These are phyloP conservation scores for Paramecium biaurelia DNA, from an alignment of 73 alveolate genomes.

Conservation along the genomic window DNA sequence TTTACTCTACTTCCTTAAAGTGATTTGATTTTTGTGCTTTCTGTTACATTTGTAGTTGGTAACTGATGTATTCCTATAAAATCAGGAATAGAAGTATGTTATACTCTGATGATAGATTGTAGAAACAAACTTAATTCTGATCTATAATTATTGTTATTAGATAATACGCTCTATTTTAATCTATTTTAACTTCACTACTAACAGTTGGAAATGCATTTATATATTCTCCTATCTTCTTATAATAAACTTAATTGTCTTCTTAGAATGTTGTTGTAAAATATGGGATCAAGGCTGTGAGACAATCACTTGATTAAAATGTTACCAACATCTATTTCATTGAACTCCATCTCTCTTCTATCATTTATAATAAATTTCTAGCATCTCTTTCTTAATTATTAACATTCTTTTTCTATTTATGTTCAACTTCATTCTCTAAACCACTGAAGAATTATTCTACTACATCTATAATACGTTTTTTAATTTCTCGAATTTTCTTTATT, in stretches of 20 bases:
- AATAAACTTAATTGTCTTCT: not conserved
- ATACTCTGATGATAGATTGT: not conserved
- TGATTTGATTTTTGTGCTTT: not conserved
- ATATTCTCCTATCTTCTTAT: not conserved
- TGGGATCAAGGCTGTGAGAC: slow-evolving; percentile 13
- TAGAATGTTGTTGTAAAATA: slow-evolving; percentile 25
- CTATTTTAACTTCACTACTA: not conserved
- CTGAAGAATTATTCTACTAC: slow-evolving; percentile 20
- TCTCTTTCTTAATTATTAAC: slow-evolving; percentile 16
- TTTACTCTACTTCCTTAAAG: not conserved
- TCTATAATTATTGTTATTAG: not conserved
- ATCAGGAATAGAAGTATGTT: slow-evolving; percentile 12
- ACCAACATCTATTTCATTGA: not conserved
- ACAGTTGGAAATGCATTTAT: slow-evolving; percentile 42
- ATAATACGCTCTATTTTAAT: not conserved
- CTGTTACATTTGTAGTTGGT: not conserved
- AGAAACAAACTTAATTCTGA: not conserved
- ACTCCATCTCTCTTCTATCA: slow-evolving; percentile 12
- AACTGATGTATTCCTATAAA: slow-evolving; percentile 23
- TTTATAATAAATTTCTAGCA: not conserved
- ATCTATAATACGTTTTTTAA: not conserved
- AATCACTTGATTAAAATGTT: not conserved
- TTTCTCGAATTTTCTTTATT: slow-evolving; percentile 1
- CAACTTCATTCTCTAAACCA: slow-evolving; percentile 15
- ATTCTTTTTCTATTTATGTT: slow-evolving; percentile 19